phyloP scores from a whole-genome alignment of 140 eudicot species.

The Cichorium intybus region DNA sequence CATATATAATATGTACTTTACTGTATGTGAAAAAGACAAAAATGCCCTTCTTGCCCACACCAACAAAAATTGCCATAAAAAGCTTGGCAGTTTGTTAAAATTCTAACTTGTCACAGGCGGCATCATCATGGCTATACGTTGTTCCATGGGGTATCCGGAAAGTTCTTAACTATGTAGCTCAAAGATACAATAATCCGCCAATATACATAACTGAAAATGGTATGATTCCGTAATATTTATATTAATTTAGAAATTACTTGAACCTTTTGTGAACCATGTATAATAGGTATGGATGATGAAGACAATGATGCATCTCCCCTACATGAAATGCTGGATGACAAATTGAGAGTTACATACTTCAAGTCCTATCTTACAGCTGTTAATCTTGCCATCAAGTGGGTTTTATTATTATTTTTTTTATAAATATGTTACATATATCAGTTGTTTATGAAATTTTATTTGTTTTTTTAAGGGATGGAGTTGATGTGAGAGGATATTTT shows the following conservation, averaged over 20 bases:
- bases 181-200: constrained; percentile 62
- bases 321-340: constrained; percentile 75
- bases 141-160: constrained; percentile 84
- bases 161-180: constrained; percentile 46
- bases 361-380: constrained; percentile 69
- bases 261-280: constrained; percentile 3
- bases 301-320: constrained; percentile 45
- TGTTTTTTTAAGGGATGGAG: constrained; percentile 61
- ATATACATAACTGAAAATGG: constrained; percentile 77
- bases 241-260: not conserved
- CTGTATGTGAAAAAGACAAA: not conserved
- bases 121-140: constrained; percentile 81
- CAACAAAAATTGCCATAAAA: too few species aligned
- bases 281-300: constrained; percentile 79
- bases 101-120: constrained; percentile 53
- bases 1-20: constrained; percentile 7
- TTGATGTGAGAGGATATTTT: constrained; percentile 69
- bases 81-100: not conserved
- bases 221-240: constrained; percentile 23
- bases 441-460: not conserved
- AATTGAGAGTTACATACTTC: constrained; percentile 62
- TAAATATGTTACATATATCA: not conserved
- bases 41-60: not conserved
- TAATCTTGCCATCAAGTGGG: constrained; percentile 64
- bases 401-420: not conserved